phyloP scores from a whole-genome alignment of 1,284 basidiomycete genomes.

The Ceratorhiza oryzae-sativae region DNA sequence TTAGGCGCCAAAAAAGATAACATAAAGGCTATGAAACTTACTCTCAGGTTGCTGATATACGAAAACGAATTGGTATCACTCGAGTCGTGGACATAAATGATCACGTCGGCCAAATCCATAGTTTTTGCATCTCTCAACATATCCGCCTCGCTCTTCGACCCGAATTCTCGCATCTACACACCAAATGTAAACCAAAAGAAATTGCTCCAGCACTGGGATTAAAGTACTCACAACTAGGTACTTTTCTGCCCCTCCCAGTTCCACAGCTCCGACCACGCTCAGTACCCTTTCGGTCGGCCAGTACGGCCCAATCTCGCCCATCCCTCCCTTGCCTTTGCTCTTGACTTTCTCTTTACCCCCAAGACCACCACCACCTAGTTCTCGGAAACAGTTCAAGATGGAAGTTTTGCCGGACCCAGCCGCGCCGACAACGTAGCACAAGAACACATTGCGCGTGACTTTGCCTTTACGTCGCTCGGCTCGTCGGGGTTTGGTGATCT shows the following conservation, averaged over 20 bases:
- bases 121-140: slow-evolving; percentile 89
- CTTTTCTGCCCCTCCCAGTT: slow-evolving; percentile 93
- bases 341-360: slow-evolving; percentile 71
- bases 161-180: slow-evolving; percentile 93
- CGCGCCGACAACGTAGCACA: slow-evolving; percentile 93
- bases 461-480: slow-evolving; percentile 87
- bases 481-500: slow-evolving; percentile 82
- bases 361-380: slow-evolving; percentile 24
- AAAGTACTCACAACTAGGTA: slow-evolving; percentile 85
- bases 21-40: slow-evolving; percentile 53
- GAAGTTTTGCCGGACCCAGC: slow-evolving; percentile 96
- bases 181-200: too few species aligned
- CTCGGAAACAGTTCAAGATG: slow-evolving; percentile 58
- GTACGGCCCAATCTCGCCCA: slow-evolving; percentile 62
- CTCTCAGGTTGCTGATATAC: slow-evolving; percentile 94
- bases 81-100: slow-evolving; percentile 96
- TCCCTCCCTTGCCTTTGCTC: slow-evolving; percentile 31
- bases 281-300: slow-evolving; percentile 89
- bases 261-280: slow-evolving; percentile 94
- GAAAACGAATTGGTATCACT: slow-evolving; percentile 99
- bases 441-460: slow-evolving; percentile 86
- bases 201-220: too few species aligned
- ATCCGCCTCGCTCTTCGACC: slow-evolving; percentile 92
- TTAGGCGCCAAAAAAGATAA: not conserved
- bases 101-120: slow-evolving; percentile 90